phyloP scores from a whole-genome alignment of 2,329 filamentous ascomycete species.

The Aspergillus melleus region DNA sequence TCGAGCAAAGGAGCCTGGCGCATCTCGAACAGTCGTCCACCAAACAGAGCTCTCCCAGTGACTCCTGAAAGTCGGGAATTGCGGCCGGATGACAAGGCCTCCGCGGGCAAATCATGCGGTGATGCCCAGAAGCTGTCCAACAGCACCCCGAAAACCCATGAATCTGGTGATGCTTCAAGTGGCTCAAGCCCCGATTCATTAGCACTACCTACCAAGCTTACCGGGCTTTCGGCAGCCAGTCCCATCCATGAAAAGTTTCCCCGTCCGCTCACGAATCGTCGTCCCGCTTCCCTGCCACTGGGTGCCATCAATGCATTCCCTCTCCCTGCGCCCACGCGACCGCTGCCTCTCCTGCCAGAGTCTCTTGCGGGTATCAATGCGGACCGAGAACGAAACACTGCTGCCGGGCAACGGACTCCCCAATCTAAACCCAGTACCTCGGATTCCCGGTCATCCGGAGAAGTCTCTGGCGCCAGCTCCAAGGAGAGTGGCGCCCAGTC shows the following conservation, averaged over 20 bases:
- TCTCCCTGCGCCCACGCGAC: constrained; percentile 36
- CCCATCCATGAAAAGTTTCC: constrained; percentile 4
- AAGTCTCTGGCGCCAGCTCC: not conserved
- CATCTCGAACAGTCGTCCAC: constrained; percentile 19
- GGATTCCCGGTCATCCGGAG: not conserved
- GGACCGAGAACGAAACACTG: constrained; percentile 6
- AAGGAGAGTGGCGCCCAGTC: not conserved
- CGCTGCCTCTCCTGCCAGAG: constrained; percentile 35
- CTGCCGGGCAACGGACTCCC: not conserved
- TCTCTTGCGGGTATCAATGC: constrained; percentile 9
- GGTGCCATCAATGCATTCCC: constrained; percentile 33
- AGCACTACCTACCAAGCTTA: not conserved
- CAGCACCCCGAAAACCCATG: not conserved
- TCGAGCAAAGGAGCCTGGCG: constrained; percentile 30
- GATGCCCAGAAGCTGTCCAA: not conserved
- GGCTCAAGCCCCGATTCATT: not conserved
- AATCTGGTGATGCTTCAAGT: not conserved
- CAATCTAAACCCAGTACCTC: not conserved
- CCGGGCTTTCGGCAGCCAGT: not conserved
- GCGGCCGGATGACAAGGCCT: not conserved
- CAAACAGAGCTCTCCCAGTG: constrained; percentile 9
- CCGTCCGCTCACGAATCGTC: constrained; percentile 12
- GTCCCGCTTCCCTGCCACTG: constrained; percentile 26
- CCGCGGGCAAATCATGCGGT: not conserved
- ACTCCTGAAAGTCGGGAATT: not conserved